Evolutionary conservation across 2,329 filamentous ascomycete genomes (phyloP), one percentile per base, ranked within the genome.

Genomic region (Fusarium siculi): DNA sequence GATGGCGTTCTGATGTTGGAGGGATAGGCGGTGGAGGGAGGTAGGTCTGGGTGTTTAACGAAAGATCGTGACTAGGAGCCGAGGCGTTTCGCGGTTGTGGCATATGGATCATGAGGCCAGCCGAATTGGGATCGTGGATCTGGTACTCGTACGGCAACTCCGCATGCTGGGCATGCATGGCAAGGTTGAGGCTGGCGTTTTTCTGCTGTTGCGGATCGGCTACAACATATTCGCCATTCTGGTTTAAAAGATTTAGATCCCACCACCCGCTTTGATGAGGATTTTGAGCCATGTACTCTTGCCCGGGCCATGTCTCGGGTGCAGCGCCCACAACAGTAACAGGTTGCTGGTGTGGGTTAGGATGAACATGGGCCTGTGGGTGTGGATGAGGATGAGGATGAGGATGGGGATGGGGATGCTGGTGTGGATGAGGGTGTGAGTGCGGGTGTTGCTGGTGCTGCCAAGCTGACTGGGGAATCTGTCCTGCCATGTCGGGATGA

Each of bases 51-150:
- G 80, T 68, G 74, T 76, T 79, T 72, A 81, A 66, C 59, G 76
- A 63, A 72, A 84, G 60, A 39, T 80, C 80, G 68, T 79, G 78
- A 53, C 85, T 78, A 30, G 84, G 79, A 19, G 82, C 78, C 10
- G 84, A 80, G 34, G 81, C 66, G 10, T 74, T 73, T 30, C 74
- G 84, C 8, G 85, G 83, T 66, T 87, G 86, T 23, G 86, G 86
- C 86, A 88, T 87, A 73, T 88, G 85, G 65, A 89, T 87, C 85
- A 87, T 86, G 65, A 89, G 84, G 3, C 85, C 85, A 32, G 78
- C 73, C 18, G 74, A 72, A 69, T 77, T 79, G 52, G 80, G 75
- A 47, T 81, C 79, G 28, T 81, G 74, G 12, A 63, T 60, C 18
- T 75, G 78, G 68, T 84, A 85, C 49, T 85, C 83, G 63, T 84